A percentile compares a stretch with the other conserved stretches of the same genome.
phyloP scores from a whole-genome alignment of 371 early-diverging fungal species.

The Apophysomyces ossiformis region DNA sequence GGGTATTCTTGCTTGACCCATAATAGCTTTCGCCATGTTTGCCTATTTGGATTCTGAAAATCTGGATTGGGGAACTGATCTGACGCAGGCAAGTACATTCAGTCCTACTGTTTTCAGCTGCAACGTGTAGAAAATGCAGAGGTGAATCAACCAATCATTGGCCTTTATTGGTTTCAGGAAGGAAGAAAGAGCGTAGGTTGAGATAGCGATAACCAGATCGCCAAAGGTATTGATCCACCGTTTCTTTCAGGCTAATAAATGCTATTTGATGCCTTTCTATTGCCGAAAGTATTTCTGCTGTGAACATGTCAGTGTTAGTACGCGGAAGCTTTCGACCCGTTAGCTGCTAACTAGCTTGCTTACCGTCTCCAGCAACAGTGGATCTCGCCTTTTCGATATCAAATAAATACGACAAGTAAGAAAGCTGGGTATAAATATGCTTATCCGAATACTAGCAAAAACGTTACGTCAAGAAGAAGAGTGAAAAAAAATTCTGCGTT shows the following conservation, averaged over 20 bases:
- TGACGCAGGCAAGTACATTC: constrained; percentile 14
- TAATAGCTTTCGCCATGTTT: constrained; percentile 86
- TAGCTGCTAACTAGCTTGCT: neutral
- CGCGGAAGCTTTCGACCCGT: too few relatives aligned
- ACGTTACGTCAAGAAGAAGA: neutral
- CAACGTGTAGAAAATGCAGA: neutral
- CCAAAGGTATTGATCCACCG: constrained; percentile 61
- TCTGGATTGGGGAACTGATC: constrained; percentile 27
- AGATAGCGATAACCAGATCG: constrained; percentile 68
- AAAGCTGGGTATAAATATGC: constrained; percentile 6
- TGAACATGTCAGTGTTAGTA: too few relatives aligned
- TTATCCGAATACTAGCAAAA: constrained; percentile 9
- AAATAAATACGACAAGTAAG: neutral
- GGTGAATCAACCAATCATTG: neutral
- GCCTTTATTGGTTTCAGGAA: neutral
- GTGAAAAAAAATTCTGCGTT: neutral
- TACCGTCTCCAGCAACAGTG: constrained; percentile 26
- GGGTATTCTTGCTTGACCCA: constrained; percentile 92
- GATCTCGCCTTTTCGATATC: constrained; percentile 16
- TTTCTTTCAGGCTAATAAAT: constrained; percentile 34
- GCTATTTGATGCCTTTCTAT: neutral
- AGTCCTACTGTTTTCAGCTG: neutral
- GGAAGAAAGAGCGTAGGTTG: constrained; percentile 37
- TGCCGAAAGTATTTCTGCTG: neutral
- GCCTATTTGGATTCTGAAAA: constrained; percentile 34